These are phyloP conservation scores for Boletus sp. DNA, from an alignment of 768 basidiomycete genomes.

Conservation along the genomic window DNA sequence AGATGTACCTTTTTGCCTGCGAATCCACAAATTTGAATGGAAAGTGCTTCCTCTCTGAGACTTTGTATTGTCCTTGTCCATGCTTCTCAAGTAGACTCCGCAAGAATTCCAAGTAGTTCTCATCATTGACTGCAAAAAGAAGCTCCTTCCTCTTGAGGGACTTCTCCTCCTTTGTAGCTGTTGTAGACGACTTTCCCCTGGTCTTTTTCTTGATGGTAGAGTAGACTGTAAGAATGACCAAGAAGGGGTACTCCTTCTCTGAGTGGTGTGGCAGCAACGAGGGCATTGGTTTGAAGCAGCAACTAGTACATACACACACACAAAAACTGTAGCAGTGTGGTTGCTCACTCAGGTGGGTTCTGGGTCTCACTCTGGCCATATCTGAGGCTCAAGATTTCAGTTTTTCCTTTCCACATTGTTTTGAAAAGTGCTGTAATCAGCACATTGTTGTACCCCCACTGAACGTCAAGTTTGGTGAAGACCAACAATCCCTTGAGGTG, in stretches of 20 bases:
- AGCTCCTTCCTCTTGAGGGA: constrained; percentile 4
- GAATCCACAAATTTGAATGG: constrained; percentile 10
- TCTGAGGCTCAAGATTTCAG: too few species aligned
- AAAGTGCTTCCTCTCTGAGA: constrained; percentile 22
- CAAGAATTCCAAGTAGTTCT: constrained; percentile 7
- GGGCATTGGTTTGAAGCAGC: too few species aligned
- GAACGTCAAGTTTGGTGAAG: too few species aligned
- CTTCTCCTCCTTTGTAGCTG: constrained; percentile 3
- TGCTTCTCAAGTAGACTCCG: constrained; percentile 11
- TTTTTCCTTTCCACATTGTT: too few species aligned
- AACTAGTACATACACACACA: too few species aligned
- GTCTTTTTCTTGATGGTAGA: not conserved
- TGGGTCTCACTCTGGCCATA: too few species aligned
- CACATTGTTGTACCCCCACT: too few species aligned
- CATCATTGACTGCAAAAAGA: not conserved
- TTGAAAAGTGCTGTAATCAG: too few species aligned
- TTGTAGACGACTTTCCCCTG: not conserved
- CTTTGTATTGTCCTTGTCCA: not conserved
- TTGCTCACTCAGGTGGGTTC: too few species aligned
- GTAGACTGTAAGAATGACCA: not conserved
- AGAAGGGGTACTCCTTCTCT: too few species aligned
- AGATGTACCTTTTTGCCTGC: constrained; percentile 3
- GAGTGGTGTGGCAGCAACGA: not conserved
- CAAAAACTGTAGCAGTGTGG: too few species aligned
- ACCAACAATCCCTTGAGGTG: too few species aligned